Evolutionary conservation across 148 eudicot species (phyloP).

Genomic region (Nepenthes gracilis): DNA sequence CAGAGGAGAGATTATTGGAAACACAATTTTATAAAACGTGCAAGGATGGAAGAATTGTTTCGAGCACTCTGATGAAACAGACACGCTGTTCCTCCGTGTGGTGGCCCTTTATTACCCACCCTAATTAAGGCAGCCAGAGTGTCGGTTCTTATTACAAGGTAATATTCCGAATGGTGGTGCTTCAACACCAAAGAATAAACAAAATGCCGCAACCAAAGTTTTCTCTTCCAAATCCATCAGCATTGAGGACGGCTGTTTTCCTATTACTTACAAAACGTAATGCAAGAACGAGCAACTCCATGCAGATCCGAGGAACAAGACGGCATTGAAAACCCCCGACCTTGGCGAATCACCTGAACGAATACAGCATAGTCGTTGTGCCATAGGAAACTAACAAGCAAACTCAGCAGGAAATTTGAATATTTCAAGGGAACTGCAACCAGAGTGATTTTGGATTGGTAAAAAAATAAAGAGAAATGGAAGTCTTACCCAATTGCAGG

Average conservation of each 20-base stretch:
- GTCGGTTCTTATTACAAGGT: no score
- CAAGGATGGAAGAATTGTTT: no score
- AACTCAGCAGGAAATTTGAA: background rate
- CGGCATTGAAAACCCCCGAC: constrained; percentile 1
- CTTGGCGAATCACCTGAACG: constrained; percentile 23
- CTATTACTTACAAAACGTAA: constrained; percentile 8
- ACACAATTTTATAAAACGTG: no score
- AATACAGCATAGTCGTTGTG: background rate
- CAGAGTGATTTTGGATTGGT: background rate
- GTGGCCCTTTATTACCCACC: no score
- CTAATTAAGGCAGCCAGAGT: no score
- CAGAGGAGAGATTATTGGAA: no score
- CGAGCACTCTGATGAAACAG: no score
- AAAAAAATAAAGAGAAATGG: background rate
- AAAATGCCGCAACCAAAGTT: background rate
- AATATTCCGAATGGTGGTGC: no score
- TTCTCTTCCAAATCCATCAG: background rate
- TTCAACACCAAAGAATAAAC: background rate
- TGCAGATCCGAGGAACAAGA: constrained; percentile 15
- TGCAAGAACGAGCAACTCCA: constrained; percentile 19
- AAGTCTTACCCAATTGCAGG: constrained; percentile 42
- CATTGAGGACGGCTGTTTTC: background rate
- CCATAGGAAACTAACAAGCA: background rate
- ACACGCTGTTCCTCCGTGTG: no score
- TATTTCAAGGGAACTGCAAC: background rate